Percentiles rank a stretch among this genome's conserved stretches.
Evolutionary conservation across 179 eudicot species (phyloP).

Genomic region (Carnegiea gigantea): DNA sequence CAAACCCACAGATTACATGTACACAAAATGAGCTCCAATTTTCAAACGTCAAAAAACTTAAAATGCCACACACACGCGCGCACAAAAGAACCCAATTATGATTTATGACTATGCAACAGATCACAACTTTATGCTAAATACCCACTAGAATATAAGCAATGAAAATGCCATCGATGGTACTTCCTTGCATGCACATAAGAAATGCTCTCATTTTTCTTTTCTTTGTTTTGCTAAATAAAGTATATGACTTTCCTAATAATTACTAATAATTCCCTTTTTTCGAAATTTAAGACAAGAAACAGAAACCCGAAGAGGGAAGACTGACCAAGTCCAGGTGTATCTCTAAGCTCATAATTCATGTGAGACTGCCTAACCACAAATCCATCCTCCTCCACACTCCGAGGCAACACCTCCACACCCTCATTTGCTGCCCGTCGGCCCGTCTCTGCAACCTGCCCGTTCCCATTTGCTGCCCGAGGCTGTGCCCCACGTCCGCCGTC

Average conservation of each 20-base stretch:
- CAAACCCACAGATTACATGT: not conserved
- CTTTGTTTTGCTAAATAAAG: not conserved
- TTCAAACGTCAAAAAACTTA: not conserved
- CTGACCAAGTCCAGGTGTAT: conserved; percentile 88
- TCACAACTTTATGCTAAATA: not conserved
- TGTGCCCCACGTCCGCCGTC: conserved; percentile 39
- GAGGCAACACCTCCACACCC: conserved; percentile 45
- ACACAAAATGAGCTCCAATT: not conserved
- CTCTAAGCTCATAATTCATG: conserved; percentile 94
- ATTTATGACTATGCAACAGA: not conserved
- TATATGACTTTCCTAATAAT: no score
- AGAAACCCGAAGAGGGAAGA: conserved; percentile 32
- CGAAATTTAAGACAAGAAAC: not conserved
- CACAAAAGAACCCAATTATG: no score
- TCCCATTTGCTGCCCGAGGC: conserved; percentile 24
- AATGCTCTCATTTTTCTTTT: not conserved
- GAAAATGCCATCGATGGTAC: not conserved
- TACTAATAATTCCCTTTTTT: no score
- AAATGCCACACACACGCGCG: no score
- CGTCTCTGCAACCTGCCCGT: conserved; percentile 6
- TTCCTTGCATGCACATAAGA: not conserved
- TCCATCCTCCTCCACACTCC: conserved; percentile 64
- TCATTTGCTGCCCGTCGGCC: conserved; percentile 46
- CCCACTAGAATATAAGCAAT: not conserved
- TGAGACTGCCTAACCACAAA: conserved; percentile 61